Percentiles rank a stretch among this genome's conserved stretches.
These are phyloP conservation scores for Globisporangium acanthophoron DNA, from an alignment of 352 stramenopile species.

Conservation along the genomic window DNA sequence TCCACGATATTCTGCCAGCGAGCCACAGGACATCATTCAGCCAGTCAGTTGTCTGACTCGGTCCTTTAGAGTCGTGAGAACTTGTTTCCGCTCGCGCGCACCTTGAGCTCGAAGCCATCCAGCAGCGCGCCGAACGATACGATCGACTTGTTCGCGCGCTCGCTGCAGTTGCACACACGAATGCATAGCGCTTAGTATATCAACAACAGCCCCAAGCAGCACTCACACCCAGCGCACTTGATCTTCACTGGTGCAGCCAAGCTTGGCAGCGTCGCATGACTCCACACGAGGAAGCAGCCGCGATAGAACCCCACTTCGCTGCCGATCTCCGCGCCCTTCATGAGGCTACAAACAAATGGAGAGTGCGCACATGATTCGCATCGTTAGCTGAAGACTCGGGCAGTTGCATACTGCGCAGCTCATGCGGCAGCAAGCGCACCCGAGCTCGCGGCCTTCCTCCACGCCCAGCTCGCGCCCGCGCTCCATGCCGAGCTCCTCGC, in stretches of 20 bases:
- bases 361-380: too few species aligned
- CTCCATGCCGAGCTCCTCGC: slow-evolving; percentile 53
- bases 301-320: slow-evolving; percentile 82
- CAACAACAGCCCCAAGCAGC: not conserved
- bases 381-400: not conserved
- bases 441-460: slow-evolving; percentile 68
- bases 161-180: slow-evolving; percentile 16
- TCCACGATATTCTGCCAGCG: slow-evolving; percentile 62
- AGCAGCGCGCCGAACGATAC: slow-evolving; percentile 46
- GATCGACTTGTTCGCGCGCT: slow-evolving; percentile 55
- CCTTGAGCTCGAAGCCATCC: slow-evolving; percentile 60
- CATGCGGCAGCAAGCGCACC: slow-evolving; percentile 22
- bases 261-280: slow-evolving; percentile 37
- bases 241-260: slow-evolving; percentile 32
- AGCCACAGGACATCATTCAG: not conserved
- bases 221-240: not conserved
- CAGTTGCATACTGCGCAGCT: too few species aligned
- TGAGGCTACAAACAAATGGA: not conserved
- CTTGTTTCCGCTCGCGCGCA: slow-evolving; percentile 7
- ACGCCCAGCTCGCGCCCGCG: slow-evolving; percentile 53
- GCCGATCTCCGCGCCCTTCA: slow-evolving; percentile 79
- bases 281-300: slow-evolving; percentile 68
- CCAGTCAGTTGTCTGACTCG: too few species aligned
- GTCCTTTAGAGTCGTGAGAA: not conserved
- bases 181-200: slow-evolving; percentile 3